Percentiles rank a stretch among this genome's conserved stretches.
phyloP scores from a whole-genome alignment of 2,329 filamentous ascomycete species.

The Nigrospora oryzae region DNA sequence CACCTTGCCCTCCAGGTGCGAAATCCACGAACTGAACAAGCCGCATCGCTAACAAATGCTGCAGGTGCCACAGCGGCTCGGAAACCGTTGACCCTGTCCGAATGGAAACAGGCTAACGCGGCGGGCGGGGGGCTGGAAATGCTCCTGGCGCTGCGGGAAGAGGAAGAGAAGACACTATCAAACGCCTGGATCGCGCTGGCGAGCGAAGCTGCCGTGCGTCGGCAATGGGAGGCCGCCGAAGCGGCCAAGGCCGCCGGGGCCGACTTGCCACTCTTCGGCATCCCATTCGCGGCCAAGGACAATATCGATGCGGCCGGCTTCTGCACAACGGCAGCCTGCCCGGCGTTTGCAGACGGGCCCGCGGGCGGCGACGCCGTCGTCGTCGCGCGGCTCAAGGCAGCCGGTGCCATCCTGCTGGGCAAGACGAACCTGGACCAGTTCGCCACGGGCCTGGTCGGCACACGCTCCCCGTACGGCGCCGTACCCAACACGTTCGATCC shows the following conservation, averaged over 20 bases:
- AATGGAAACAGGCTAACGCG: constrained; percentile 16
- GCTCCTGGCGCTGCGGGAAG: constrained; percentile 14
- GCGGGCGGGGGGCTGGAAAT: constrained; percentile 15
- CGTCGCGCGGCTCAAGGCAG: constrained; percentile 37
- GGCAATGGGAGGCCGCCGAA: constrained; percentile 26
- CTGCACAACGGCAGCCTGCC: constrained; percentile 44
- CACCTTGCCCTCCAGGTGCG: too few species aligned
- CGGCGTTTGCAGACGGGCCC: constrained; percentile 35
- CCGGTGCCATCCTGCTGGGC: constrained; percentile 48
- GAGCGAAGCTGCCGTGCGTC: constrained; percentile 14
- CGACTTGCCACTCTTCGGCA: constrained; percentile 44
- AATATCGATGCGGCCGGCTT: constrained; percentile 44
- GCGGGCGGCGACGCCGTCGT: too few species aligned
- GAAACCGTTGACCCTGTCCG: constrained; percentile 4
- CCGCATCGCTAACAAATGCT: too few species aligned
- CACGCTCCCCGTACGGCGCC: constrained; percentile 49
- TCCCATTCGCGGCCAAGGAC: constrained; percentile 50
- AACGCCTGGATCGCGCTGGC: constrained; percentile 23
- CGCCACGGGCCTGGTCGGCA: constrained; percentile 53
- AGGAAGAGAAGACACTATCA: constrained; percentile 13
- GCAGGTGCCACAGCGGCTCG: too few species aligned
- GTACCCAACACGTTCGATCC: constrained; percentile 42
- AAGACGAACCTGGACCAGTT: constrained; percentile 56
- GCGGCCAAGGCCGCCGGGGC: constrained; percentile 31
- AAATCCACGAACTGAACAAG: too few species aligned